Conservation (phyloP, 805 yeast genomes). For the Millerozyma miso region DNA sequence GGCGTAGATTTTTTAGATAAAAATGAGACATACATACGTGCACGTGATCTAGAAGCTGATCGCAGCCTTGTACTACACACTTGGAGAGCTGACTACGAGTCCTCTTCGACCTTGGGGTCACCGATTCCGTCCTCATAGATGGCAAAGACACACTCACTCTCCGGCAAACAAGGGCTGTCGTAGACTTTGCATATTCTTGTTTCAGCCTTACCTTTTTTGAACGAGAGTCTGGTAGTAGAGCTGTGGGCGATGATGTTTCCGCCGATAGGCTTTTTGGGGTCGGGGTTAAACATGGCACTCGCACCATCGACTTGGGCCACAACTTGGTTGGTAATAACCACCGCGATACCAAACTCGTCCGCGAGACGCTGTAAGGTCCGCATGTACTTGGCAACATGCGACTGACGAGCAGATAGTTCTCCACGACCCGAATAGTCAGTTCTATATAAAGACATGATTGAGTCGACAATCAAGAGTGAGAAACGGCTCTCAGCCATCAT, state of each 20-base stretch:
- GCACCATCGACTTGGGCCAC: slow-evolving; percentile 98
- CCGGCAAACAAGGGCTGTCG: slow-evolving; percentile 96
- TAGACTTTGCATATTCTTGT: slow-evolving; percentile 91
- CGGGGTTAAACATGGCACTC: slow-evolving; percentile 77
- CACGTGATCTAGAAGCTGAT: background rate
- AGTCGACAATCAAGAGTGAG: slow-evolving; percentile 87
- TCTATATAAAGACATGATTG: slow-evolving; percentile 93
- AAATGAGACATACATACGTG: background rate
- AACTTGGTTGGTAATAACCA: slow-evolving; percentile 88
- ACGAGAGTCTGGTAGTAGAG: slow-evolving; percentile 86
- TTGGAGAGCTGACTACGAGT: slow-evolving; percentile 11
- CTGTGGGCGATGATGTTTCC: slow-evolving; percentile 97
- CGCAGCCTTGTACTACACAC: background rate
- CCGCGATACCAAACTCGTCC: slow-evolving; percentile 97
- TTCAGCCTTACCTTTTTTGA: slow-evolving; percentile 88
- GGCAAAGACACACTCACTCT: slow-evolving; percentile 91
- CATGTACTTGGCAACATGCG: slow-evolving; percentile 90
- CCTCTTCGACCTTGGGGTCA: slow-evolving; percentile 84
- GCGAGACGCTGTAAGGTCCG: slow-evolving; percentile 88
- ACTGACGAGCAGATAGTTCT: slow-evolving; percentile 90
- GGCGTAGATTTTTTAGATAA: background rate
- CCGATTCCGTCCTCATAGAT: slow-evolving; percentile 96
- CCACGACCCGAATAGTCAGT: slow-evolving; percentile 96
- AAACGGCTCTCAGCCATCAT: slow-evolving; percentile 96
- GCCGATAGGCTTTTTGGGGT: slow-evolving; percentile 97